A percentile compares a stretch with the other conserved stretches of the same genome.
These are phyloP conservation scores for Sporothrix mexicana DNA, from an alignment of 2,329 filamentous ascomycete species.

Conservation along the genomic window DNA sequence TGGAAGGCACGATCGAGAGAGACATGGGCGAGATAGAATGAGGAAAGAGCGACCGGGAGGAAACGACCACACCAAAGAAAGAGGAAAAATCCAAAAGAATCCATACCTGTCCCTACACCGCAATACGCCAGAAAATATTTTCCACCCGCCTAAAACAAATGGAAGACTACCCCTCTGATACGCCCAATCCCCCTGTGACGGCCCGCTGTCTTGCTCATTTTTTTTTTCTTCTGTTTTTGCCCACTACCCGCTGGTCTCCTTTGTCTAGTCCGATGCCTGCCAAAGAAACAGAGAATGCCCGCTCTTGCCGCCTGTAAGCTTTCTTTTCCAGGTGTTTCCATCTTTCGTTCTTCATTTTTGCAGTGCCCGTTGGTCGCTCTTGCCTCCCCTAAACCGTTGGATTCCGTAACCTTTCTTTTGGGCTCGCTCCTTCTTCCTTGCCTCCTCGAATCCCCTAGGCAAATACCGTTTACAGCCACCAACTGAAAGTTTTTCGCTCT, in stretches of 20 bases:
- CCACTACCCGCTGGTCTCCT: too few species aligned
- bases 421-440: neutral
- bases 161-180: neutral
- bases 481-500: too few species aligned
- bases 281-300: neutral
- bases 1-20: slow-evolving; percentile 13
- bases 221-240: neutral
- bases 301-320: neutral
- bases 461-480: neutral
- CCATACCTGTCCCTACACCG: neutral
- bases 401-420: neutral
- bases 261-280: too few species aligned
- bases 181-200: neutral
- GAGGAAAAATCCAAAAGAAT: neutral
- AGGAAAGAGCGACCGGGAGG: neutral
- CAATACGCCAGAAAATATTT: neutral
- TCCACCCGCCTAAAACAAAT: slow-evolving; percentile 19
- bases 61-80: neutral
- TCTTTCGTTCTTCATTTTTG: neutral
- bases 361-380: neutral
- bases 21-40: neutral
- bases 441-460: neutral
- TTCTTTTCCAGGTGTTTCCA: neutral
- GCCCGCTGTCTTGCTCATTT: slow-evolving; percentile 17
- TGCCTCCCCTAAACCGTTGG: slow-evolving; percentile 10